These are phyloP conservation scores for Lyophyllum decastes DNA, from an alignment of 768 basidiomycete genomes.

Conservation along the genomic window DNA sequence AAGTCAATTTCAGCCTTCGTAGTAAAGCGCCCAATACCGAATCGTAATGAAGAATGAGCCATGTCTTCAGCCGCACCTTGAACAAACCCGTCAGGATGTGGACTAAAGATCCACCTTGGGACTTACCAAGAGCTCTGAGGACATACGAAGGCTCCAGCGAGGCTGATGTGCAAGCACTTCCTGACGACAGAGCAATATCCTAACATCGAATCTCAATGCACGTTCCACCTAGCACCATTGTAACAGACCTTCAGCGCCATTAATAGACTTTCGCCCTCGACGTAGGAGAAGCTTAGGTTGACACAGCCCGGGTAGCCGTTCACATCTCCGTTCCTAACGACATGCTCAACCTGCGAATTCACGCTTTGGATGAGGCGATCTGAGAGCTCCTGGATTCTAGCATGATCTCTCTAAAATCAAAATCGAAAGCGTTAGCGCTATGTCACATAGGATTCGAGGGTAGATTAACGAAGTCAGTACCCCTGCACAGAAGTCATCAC, in stretches of 20 bases:
- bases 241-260: slow-evolving; percentile 91
- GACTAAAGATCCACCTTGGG: not conserved
- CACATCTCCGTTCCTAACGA: slow-evolving; percentile 91
- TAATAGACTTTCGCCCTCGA: slow-evolving; percentile 94
- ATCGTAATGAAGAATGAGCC: slow-evolving; percentile 97
- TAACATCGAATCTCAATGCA: slow-evolving; percentile 27
- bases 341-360: slow-evolving; percentile 81
- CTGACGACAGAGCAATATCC: slow-evolving; percentile 97
- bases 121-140: slow-evolving; percentile 84
- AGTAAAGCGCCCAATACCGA: slow-evolving; percentile 97
- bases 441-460: not conserved
- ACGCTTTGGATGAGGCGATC: slow-evolving; percentile 82
- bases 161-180: slow-evolving; percentile 97
- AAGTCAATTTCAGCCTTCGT: slow-evolving; percentile 97
- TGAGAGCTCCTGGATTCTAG: slow-evolving; percentile 70
- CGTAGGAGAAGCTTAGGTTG: slow-evolving; percentile 94
- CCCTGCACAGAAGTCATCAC: slow-evolving; percentile 85
- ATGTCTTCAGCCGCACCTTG: slow-evolving; percentile 95
- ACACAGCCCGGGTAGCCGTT: slow-evolving; percentile 95
- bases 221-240: not conserved
- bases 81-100: slow-evolving; percentile 3
- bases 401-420: slow-evolving; percentile 71
- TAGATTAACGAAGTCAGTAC: slow-evolving; percentile 63
- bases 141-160: slow-evolving; percentile 99
- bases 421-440: slow-evolving; percentile 21